phyloP scores from a whole-genome alignment of 2,329 filamentous ascomycete genomes.

The Cylindrodendrum hubeiense region DNA sequence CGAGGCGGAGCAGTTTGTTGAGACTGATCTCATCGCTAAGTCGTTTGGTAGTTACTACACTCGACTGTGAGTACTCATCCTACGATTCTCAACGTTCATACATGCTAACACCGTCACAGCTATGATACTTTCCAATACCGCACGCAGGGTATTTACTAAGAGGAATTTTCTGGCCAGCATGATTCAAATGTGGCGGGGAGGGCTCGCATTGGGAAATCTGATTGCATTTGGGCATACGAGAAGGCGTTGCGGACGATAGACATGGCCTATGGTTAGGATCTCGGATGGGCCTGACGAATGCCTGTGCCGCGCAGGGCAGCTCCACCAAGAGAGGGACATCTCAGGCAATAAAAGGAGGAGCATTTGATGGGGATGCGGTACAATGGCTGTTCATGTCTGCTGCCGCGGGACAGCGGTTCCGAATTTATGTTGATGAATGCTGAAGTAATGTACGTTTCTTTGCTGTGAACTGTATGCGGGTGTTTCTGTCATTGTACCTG shows the following conservation, averaged over 20 bases:
- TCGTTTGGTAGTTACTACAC: conserved; percentile 90
- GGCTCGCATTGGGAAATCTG: conserved; percentile 34
- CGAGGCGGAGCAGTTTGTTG: conserved; percentile 84
- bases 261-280: conserved; percentile 28
- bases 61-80: conserved; percentile 71
- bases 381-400: background rate
- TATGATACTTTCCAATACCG: conserved; percentile 91
- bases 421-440: conserved; percentile 22
- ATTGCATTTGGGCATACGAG: conserved; percentile 39
- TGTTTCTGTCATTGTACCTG: background rate
- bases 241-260: conserved; percentile 46
- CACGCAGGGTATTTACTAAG: conserved; percentile 85
- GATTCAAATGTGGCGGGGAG: conserved; percentile 17
- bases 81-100: background rate
- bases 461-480: background rate
- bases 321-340: background rate
- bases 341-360: conserved; percentile 5
- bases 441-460: conserved; percentile 1
- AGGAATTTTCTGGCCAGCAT: conserved; percentile 9
- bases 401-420: conserved; percentile 4
- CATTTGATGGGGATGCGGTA: conserved; percentile 7
- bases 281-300: conserved; percentile 16
- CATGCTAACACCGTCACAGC: conserved; percentile 55
- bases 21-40: conserved; percentile 83
- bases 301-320: background rate